Base-by-base conservation (phyloP, 108 stramenopile genomes). In the Cyclotella atomus region DNA sequence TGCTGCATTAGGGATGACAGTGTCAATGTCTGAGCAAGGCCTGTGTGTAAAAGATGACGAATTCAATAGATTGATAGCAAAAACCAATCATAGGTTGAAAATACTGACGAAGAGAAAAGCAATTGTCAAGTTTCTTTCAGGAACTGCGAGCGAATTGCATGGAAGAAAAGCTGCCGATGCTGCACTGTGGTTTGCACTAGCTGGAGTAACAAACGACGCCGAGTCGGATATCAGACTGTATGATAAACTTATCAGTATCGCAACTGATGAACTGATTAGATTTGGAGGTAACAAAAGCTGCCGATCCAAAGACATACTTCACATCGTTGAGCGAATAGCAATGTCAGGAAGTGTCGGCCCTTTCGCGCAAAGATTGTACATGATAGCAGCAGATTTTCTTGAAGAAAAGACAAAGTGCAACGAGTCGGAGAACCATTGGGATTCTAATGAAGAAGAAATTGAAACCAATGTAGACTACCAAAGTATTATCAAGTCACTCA, bases 141-240 rank as follows among this genome's bases (percentile, higher is more conserved):
- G 38, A 5, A 28, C 27, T 20, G 70, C 25, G 17, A 73, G 59
- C 65, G 84, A 87, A 33, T 41, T 91, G 12, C 75, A 83, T 44
- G 92, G 92, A 5, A 68, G 92, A 19, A 90, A 86, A 52, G 86
- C 90, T 24, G 92, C 92, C 46, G 92, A 94, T 82, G 92, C 92
- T 8, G 88, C 85, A 9, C 82, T 91, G 71, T 91, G 89, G 87
- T 91, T 94, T 72, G 88, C 89, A 29, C 61, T 94, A 38, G 83
- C 92, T 14, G 92, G 92, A 16, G 64, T 65, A 15, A 19, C 12
- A 9, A 45, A 62, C 38, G 8, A 35, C 41, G 55, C 61, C 27
- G 73, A 57, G 4, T 68, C 20, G 16, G 71, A 83, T 35, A 5
- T 34, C 2, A 34, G 67, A 0, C 25, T 91, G 6, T 88, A 81